Base-by-base conservation (phyloP, 2,329 filamentous ascomycete genomes). In the Podosphaera fusca region DNA sequence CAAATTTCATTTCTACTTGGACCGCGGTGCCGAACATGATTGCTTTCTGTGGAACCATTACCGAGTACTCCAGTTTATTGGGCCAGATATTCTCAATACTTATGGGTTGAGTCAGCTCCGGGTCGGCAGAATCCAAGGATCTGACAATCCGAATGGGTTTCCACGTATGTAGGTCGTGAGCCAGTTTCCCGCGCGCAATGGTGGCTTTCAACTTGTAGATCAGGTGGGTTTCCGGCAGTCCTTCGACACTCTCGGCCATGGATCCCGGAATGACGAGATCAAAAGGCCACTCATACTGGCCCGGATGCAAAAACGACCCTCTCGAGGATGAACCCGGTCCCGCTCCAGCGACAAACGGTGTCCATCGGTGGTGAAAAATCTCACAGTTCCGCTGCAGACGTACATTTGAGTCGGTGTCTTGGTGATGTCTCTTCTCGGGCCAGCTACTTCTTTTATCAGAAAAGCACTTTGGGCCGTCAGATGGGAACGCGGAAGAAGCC, bases 21-120 rank as follows among this genome's bases (percentile, higher is more conserved):
- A 96, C 81, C 30, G 77, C 77, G n/a, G 87, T 94, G 55, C 92
- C 92, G 64, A 95, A 94, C 21, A 95, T 85, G 56, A 95, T 84
- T 1, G 92, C 92, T 72, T 95, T 95, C 65, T 87, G 89, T 0
- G 92, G 90, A 9, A 94, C 86, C 58, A 87, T 81, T 61, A 98
- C 88, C 35, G 87, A 90, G 71, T 98, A 98, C 68, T 94, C 87
- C 64, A 96, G 79, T 74, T 98, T 98, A 73, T 95, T 92, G 4
- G 88, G 85, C 92, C 92, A 98, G 61, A 94, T 85, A 66, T 95
- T 95, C 70, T 95, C 89, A 61, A 96, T 89, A 61, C 86, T 87
- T 87, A 95, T 92, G 53, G 87, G 84, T 69, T 96, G 85, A 42
- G 85, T 76, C 60, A 89, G 77, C 67, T 90, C 85, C 58, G 89